phyloP scores from a whole-genome alignment of 768 basidiomycete species.

The Tulasnella sp. region DNA sequence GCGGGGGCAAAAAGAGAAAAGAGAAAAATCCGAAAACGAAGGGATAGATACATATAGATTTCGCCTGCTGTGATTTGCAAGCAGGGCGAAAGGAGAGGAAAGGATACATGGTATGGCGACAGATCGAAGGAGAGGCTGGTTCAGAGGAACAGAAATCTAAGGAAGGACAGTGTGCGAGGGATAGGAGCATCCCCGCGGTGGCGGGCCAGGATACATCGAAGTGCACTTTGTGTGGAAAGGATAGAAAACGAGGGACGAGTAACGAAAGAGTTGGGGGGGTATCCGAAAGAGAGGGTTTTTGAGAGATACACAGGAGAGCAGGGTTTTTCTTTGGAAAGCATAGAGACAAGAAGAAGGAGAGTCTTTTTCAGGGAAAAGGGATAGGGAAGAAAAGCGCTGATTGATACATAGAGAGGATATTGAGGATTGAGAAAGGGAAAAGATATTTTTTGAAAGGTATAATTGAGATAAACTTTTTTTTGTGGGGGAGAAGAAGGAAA shows the following conservation, averaged over 20 bases:
- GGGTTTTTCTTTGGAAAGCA: background rate
- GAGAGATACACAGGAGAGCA: background rate
- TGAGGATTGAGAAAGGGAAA: background rate
- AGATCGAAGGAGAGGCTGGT: background rate
- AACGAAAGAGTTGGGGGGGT: background rate
- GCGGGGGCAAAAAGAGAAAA: background rate
- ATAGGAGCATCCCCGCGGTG: background rate
- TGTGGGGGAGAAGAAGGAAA: background rate
- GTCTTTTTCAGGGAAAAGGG: background rate
- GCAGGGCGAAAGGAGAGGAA: background rate
- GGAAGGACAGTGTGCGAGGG: background rate
- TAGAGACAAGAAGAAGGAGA: background rate
- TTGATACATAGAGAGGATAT: background rate
- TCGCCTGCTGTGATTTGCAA: background rate
- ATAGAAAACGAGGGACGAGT: background rate
- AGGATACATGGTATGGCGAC: background rate
- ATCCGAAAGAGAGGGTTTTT: background rate
- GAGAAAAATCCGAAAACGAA: background rate
- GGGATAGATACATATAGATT: background rate
- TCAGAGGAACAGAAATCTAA: background rate
- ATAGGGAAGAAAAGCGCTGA: background rate
- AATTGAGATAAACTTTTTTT: background rate
- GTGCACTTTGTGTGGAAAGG: background rate
- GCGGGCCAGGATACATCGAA: background rate
- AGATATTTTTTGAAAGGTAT: background rate